phyloP scores from a whole-genome alignment of 306 rosid genomes.

The Begonia peltatifolia region DNA sequence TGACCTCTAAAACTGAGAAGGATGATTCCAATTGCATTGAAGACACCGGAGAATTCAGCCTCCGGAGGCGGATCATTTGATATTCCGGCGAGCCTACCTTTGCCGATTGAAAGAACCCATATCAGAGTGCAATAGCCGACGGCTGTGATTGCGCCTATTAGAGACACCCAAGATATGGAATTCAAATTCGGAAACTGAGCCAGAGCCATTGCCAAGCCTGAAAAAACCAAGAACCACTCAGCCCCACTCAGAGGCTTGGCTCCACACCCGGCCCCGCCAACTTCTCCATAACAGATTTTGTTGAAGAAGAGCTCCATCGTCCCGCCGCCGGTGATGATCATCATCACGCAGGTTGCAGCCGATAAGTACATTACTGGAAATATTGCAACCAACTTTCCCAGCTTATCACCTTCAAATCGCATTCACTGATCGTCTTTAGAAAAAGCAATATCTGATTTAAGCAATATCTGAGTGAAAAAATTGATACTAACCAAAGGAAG shows the following conservation, averaged over 20 bases:
- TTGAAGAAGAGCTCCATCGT: conserved; percentile 33
- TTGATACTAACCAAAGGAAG: conserved; percentile 45
- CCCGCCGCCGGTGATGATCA: conserved; percentile 58
- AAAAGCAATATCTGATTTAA: neutral
- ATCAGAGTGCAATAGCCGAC: conserved; percentile 26
- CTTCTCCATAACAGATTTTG: conserved; percentile 10
- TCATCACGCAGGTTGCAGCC: conserved; percentile 65
- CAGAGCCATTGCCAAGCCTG: conserved; percentile 27
- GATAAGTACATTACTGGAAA: conserved; percentile 65
- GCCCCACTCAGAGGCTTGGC: conserved; percentile 14
- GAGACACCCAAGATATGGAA: conserved; percentile 35
- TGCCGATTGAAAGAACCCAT: conserved; percentile 38
- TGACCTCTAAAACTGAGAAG: conserved; percentile 52
- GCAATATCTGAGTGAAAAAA: neutral
- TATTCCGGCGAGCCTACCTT: conserved; percentile 19
- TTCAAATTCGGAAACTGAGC: conserved; percentile 55
- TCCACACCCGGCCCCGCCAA: conserved; percentile 6
- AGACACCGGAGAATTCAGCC: conserved; percentile 9
- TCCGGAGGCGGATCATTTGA: conserved; percentile 12
- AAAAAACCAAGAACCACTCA: conserved; percentile 44
- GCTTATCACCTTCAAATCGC: conserved; percentile 41
- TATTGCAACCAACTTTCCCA: conserved; percentile 41
- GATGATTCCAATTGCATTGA: conserved; percentile 44
- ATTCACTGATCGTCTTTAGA: no score
- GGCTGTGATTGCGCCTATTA: conserved; percentile 27